phyloP scores from a whole-genome alignment of 176 grass and related monocot genomes.

The Puya raimondii region DNA sequence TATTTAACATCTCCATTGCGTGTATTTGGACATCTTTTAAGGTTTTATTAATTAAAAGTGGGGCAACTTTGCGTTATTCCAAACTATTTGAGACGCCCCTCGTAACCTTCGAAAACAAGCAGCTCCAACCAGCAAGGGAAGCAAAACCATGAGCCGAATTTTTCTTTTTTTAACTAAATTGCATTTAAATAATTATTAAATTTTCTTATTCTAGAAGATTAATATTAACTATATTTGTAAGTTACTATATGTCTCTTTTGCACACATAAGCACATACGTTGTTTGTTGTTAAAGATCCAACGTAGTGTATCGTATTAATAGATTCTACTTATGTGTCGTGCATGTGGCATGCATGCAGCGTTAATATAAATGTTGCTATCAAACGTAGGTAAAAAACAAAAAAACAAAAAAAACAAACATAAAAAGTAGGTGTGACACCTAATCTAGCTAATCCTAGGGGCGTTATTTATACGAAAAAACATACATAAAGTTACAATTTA shows the following conservation, averaged over 20 bases:
- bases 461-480: too few relatives aligned
- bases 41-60: neutral
- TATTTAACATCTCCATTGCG: neutral
- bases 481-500: too few relatives aligned
- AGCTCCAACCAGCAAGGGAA: neutral
- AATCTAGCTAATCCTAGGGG: too few relatives aligned
- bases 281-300: too few relatives aligned
- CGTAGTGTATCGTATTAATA: too few relatives aligned
- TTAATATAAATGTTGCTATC: too few relatives aligned
- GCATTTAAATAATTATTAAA: neutral
- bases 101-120: neutral
- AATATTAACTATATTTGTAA: neutral
- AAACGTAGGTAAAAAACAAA: too few relatives aligned
- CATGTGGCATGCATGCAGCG: constrained; percentile 23
- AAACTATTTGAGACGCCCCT: neutral
- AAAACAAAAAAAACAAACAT: too few relatives aligned
- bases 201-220: neutral
- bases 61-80: neutral
- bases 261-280: too few relatives aligned
- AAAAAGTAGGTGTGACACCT: too few relatives aligned
- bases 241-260: too few relatives aligned
- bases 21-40: neutral
- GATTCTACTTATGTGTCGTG: constrained; percentile 8
- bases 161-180: neutral
- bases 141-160: neutral